These are phyloP conservation scores for Apiospora saccharicola DNA, from an alignment of 2,329 filamentous ascomycete species.

Conservation along the genomic window DNA sequence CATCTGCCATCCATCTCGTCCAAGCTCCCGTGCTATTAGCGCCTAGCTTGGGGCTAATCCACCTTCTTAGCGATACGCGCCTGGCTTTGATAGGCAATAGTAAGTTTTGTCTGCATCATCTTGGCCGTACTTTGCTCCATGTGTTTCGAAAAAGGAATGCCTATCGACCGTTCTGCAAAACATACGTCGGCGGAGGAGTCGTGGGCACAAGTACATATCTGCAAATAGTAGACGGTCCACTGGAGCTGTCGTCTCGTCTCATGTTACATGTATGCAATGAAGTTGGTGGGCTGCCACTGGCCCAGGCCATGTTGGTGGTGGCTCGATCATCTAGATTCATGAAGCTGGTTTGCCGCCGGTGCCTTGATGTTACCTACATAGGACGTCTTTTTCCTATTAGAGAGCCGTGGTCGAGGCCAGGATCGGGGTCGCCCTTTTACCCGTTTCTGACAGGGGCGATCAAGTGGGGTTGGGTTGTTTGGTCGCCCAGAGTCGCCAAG, in stretches of 20 bases:
- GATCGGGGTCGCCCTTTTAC: not conserved
- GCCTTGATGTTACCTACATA: not conserved
- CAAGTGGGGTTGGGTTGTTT: not conserved
- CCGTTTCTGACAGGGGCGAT: constrained; percentile 10
- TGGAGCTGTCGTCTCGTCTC: constrained; percentile 11
- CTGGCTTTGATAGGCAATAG: not conserved
- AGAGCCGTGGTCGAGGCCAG: not conserved
- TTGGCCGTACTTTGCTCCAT: not conserved
- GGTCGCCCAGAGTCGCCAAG: constrained; percentile 6
- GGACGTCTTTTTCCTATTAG: not conserved
- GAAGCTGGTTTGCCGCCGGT: constrained; percentile 1
- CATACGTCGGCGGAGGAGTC: not conserved
- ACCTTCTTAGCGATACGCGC: not conserved
- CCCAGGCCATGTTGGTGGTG: not conserved
- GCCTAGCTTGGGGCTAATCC: not conserved
- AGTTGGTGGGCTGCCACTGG: not conserved
- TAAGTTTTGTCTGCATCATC: not conserved
- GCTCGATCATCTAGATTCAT: not conserved
- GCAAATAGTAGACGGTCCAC: not conserved
- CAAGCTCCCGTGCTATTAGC: not conserved
- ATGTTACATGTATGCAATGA: not conserved
- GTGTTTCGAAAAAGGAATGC: not conserved
- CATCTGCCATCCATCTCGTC: not conserved
- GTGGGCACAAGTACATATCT: not conserved
- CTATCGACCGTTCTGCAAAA: not conserved